Base-by-base conservation (phyloP, 768 basidiomycete genomes). In the Dioszegia crocea region DNA sequence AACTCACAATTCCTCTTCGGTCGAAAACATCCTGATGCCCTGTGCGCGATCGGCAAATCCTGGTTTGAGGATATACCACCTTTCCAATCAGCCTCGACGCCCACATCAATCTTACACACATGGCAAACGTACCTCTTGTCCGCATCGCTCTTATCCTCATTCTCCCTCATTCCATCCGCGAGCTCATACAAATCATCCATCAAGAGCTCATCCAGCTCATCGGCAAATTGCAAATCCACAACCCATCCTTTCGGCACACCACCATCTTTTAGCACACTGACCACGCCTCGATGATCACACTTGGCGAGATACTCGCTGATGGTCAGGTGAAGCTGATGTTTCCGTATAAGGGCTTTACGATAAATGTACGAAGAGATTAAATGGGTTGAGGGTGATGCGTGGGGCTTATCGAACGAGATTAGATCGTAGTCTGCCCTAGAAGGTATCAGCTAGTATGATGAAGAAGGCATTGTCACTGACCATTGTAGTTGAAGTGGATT, bases 31-130 rank as follows among this genome's bases (percentile, higher is more conserved):
- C 44, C 92, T 80, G 63, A 99, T 92, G 1, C 94, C 96, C 82
- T 91, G 90, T 12, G 92, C 96, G 49, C 91, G 83, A 79, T 98
- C 93, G 1, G 92, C 87, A 89, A 99, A 94, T 17, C 91, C 90
- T 45, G 96, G 93, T 79, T 99, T 99, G 51, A 99, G 78, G 61
- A 99, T 94, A 83, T 87, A 98, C 94, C 94, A 97, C 49, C 72
- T 75, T 57, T 50, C 57, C 4, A 33, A 41, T 14, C 44, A 19
- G 6, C 19, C 29, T 31, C n/a, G n/a, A n/a, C n/a, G n/a, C n/a
- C n/a, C n/a, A n/a, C n/a, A n/a, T n/a, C n/a, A n/a, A n/a, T n/a
- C n/a, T n/a, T n/a, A n/a, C n/a, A n/a, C n/a, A n/a, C n/a, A n/a
- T n/a, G n/a, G 8, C 30, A 2, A 21, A 23, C 50, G 4, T 12